Conservation (phyloP, 495 filamentous ascomycete genomes). For the Aspergillus incahuasiensis region DNA sequence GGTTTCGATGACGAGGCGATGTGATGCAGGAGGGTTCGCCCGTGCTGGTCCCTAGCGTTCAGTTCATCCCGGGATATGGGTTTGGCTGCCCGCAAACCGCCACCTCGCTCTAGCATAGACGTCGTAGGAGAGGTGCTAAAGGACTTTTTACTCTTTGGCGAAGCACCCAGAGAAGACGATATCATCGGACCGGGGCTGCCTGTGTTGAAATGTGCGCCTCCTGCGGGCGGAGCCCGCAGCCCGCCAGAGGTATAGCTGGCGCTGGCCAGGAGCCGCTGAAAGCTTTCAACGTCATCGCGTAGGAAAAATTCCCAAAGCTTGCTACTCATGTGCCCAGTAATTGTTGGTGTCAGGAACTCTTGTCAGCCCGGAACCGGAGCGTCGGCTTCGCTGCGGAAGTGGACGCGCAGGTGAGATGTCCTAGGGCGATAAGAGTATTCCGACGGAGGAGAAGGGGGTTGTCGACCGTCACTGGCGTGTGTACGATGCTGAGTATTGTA, state of each 20-base stretch:
- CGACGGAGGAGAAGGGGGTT: conserved; percentile 12
- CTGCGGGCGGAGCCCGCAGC: conserved; percentile 32
- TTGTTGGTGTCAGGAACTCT: conserved; percentile 46
- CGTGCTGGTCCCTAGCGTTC: conserved; percentile 73
- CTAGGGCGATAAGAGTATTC: conserved; percentile 39
- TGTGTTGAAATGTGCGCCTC: conserved; percentile 30
- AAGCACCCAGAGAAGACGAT: conserved; percentile 44
- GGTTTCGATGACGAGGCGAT: conserved; percentile 68
- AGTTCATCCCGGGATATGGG: conserved; percentile 63
- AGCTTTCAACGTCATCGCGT: conserved; percentile 91
- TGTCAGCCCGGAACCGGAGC: conserved; percentile 63
- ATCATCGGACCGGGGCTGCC: conserved; percentile 47
- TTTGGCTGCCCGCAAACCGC: conserved; percentile 13
- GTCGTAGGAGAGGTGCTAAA: conserved; percentile 28
- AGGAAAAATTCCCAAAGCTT: conserved; percentile 93
- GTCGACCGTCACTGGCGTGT: conserved; percentile 18
- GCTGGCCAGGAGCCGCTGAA: conserved; percentile 74
- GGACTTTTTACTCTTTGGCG: conserved; percentile 37
- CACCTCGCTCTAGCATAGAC: conserved; percentile 23
- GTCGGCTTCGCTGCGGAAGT: conserved; percentile 79
- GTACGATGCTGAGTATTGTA: neutral
- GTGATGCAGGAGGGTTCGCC: conserved; percentile 80
- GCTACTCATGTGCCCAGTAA: conserved; percentile 79
- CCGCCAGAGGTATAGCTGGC: conserved; percentile 48
- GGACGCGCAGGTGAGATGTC: conserved; percentile 75